Evolutionary conservation across 1,284 basidiomycete genomes (phyloP), one percentile per base, ranked within the genome.

Genomic region (Ceratobasidium sp.): DNA sequence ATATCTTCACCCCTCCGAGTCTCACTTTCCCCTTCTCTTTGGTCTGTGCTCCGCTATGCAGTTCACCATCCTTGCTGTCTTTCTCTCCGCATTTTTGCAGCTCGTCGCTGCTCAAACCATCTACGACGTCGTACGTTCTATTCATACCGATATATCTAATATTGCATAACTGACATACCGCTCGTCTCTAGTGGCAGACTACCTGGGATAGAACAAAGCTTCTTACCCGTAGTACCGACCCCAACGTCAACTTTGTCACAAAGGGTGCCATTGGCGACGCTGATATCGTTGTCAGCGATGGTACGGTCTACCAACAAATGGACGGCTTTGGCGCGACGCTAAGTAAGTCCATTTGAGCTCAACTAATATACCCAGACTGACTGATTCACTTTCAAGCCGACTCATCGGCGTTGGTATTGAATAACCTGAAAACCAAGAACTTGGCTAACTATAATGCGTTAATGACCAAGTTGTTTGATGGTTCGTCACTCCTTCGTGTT

Each of bases 141-240:
- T 14, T n/a, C 29, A n/a, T n/a, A 24, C 51, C n/a, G 22, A 41
- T 51, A n/a, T 60, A 41, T 31, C n/a, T 22, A 36, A 24, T 47
- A 22, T 36, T 9, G 41, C 63, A 50, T 19, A 44, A 36, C 14
- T 24, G 17, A 17, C 27, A 11, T 60, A n/a, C 6, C 8, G 14
- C 11, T 44, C 15, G 22, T 17, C 41, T 66, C 14, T 77, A 90
- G 89, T 90, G 87, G 86, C 87, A 89, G 83, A 90, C 89, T 31
- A 90, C 87, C 9, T 90, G 89, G 89, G 87, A 90, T 78, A 83
- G 84, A 54, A 79, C 84, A 27, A 84, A 81, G 65, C 84, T 88
- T 41, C 86, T 90, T 78, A 87, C 85, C 17, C 53, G 66, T 24
- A 71, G 53, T 5, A 71, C 41, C 29, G 66, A 59, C 44, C 66